phyloP scores from a whole-genome alignment of 2,329 filamentous ascomycete species.

The Alternaria viburni region DNA sequence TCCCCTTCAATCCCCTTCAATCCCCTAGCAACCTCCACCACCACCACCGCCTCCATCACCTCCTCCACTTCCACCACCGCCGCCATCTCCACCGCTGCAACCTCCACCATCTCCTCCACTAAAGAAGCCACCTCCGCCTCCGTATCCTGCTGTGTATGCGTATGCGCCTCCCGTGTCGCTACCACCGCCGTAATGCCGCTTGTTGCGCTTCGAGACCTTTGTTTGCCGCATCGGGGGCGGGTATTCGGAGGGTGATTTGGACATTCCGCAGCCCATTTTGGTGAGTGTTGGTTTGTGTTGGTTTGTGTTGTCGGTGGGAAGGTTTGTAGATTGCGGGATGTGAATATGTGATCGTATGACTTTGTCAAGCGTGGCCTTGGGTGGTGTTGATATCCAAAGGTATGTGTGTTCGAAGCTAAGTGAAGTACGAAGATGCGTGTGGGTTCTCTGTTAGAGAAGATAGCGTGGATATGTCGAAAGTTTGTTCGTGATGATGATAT shows the following conservation, averaged over 20 bases:
- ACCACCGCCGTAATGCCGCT: not conserved
- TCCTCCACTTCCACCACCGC: constrained; percentile 11
- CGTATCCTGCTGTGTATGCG: not conserved
- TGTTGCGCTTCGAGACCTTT: not conserved
- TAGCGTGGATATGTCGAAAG: not conserved
- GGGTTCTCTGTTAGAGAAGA: not conserved
- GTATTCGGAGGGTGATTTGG: constrained; percentile 15
- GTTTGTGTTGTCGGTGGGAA: not conserved
- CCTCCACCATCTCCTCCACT: constrained; percentile 1
- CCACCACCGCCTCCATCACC: constrained; percentile 2
- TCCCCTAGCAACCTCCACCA: not conserved
- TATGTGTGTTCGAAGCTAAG: not conserved
- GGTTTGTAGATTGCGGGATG: not conserved
- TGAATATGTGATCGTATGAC: not conserved
- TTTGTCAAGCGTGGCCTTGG: not conserved
- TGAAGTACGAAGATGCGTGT: not conserved
- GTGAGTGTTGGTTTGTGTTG: not conserved
- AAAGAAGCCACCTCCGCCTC: constrained; percentile 8
- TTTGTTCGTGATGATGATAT: not conserved
- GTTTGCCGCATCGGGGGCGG: constrained; percentile 18
- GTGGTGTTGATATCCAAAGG: not conserved
- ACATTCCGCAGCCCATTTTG: constrained; percentile 29
- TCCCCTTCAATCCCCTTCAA: not conserved
- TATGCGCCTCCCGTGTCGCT: not conserved
- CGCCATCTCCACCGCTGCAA: constrained; percentile 15